Evolutionary conservation across 2,329 filamentous ascomycete genomes (phyloP).

Genomic region (Trichoderma sp.): DNA sequence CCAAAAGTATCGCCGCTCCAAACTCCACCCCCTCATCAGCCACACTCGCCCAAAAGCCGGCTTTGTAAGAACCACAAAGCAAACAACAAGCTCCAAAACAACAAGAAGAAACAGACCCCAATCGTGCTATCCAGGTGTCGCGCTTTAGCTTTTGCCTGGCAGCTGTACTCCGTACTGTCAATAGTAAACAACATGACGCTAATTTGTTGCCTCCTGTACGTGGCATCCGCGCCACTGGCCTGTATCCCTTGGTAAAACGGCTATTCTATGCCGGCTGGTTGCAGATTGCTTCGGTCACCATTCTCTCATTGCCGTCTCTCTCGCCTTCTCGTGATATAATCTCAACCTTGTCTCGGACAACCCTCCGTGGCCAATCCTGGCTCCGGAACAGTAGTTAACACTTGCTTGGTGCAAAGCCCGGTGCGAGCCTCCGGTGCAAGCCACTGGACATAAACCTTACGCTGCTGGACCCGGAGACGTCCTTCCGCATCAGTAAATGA

Average conservation of each 20-base stretch:
- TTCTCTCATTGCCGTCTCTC: not conserved
- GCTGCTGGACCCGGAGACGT: not conserved
- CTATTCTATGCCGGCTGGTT: not conserved
- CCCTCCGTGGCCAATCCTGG: not conserved
- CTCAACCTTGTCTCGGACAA: not conserved
- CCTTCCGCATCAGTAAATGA: constrained; percentile 1
- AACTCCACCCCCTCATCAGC: not conserved
- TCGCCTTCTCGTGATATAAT: not conserved
- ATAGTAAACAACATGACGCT: not conserved
- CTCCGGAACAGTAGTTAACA: not conserved
- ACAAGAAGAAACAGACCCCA: not conserved
- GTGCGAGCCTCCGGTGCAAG: not conserved
- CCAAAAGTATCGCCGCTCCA: not conserved
- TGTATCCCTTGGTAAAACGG: not conserved
- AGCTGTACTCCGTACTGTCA: not conserved
- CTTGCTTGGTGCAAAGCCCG: not conserved
- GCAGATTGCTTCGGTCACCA: not conserved
- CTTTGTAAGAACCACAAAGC: not conserved
- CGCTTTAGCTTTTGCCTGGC: not conserved
- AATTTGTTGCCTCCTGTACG: not conserved
- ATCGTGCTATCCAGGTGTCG: not conserved
- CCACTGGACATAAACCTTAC: not conserved
- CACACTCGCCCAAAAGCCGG: not conserved
- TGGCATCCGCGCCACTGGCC: not conserved
- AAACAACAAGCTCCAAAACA: not conserved